phyloP scores from a whole-genome alignment of 306 rosid genomes.

The Prunus mume region DNA sequence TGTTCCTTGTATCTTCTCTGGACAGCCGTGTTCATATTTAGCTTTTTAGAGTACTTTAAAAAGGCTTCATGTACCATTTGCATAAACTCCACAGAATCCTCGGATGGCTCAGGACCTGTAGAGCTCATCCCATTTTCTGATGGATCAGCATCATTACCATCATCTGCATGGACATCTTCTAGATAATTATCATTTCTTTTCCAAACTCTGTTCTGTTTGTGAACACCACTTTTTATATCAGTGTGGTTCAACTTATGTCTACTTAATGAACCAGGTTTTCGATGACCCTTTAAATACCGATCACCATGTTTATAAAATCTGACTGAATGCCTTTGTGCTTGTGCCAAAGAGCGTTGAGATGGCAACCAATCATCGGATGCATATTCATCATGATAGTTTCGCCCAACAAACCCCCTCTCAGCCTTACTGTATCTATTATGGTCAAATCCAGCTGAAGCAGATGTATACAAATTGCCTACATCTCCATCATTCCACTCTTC shows the following conservation, averaged over 20 bases:
- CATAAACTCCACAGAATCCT: constrained; percentile 76
- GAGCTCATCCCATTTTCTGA: constrained; percentile 53
- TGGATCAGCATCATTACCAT: constrained; percentile 42
- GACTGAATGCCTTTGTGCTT: constrained; percentile 35
- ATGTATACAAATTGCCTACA: constrained; percentile 35
- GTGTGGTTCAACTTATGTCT: constrained; percentile 47
- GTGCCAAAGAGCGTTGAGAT: constrained; percentile 40
- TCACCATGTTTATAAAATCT: constrained; percentile 41
- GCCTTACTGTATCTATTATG: constrained; percentile 42
- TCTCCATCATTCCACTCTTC: constrained; percentile 69
- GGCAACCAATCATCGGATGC: constrained; percentile 47
- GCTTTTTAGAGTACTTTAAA: constrained; percentile 61
- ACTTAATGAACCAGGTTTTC: constrained; percentile 53
- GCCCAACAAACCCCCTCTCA: constrained; percentile 35
- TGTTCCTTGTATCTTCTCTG: constrained; percentile 77
- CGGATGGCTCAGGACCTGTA: constrained; percentile 54
- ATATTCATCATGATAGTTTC: constrained; percentile 40
- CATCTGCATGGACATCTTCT: constrained; percentile 38
- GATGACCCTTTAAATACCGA: constrained; percentile 49
- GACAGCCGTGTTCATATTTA: constrained; percentile 58
- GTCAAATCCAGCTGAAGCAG: constrained; percentile 45
- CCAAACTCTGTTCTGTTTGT: constrained; percentile 63
- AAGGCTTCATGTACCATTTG: constrained; percentile 76
- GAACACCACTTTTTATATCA: constrained; percentile 48
- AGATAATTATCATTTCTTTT: constrained; percentile 51